Conservation (phyloP, 139 green algal species). For the Tetratostichococcus sp. region DNA sequence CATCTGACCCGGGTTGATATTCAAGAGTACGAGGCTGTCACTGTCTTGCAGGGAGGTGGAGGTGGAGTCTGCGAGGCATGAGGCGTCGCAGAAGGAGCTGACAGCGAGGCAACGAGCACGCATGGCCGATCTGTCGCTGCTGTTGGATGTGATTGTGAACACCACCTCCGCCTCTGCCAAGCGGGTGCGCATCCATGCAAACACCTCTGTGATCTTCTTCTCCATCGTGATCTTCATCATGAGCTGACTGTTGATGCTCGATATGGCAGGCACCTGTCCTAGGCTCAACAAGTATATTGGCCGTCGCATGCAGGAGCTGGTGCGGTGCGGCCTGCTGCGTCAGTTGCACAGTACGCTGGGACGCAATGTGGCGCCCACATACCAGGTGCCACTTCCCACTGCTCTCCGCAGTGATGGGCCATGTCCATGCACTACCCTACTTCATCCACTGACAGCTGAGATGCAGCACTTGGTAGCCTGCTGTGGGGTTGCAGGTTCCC, state of each 20-base stretch:
- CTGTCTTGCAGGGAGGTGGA: slow-evolving; percentile 4
- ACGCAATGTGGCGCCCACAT: slow-evolving; percentile 45
- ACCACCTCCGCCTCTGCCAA: slow-evolving; percentile 26
- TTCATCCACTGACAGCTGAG: neutral
- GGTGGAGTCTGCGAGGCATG: slow-evolving; percentile 5
- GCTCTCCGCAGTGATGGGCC: neutral
- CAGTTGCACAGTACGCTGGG: slow-evolving; percentile 68
- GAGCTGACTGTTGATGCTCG: too few species aligned
- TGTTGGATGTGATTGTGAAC: slow-evolving; percentile 80
- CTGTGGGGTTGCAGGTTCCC: too few species aligned
- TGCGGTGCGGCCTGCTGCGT: slow-evolving; percentile 69
- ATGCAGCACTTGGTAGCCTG: neutral
- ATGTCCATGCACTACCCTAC: too few species aligned
- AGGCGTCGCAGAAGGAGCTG: slow-evolving; percentile 34
- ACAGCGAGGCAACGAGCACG: slow-evolving; percentile 67
- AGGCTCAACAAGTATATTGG: too few species aligned
- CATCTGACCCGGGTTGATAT: too few species aligned
- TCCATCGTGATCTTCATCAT: too few species aligned
- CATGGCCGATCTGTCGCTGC: slow-evolving; percentile 79
- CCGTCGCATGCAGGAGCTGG: slow-evolving; percentile 38
- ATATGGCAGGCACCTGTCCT: too few species aligned
- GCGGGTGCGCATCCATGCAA: neutral
- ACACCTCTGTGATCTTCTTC: too few species aligned
- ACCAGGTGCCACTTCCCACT: slow-evolving; percentile 58
- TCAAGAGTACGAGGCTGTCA: too few species aligned